A percentile compares a stretch with the other conserved stretches of the same genome.
Conservation (phyloP, 305 asterid species). For the Ruellia speciosa region DNA sequence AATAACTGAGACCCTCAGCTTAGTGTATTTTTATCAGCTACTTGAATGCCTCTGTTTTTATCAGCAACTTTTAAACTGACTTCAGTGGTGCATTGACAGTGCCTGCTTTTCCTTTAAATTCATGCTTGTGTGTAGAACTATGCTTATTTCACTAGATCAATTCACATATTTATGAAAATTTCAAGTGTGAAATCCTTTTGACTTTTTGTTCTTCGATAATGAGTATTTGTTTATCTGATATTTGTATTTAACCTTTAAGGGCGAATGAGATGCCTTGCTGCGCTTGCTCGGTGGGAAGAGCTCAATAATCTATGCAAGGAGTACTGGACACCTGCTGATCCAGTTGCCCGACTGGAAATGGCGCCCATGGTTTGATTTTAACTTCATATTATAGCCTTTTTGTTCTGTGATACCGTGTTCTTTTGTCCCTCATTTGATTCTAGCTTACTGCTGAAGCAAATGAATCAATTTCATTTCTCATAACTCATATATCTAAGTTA, state of each 20-base stretch:
- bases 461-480: conserved; percentile 8
- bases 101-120: no score
- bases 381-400: conserved; percentile 17
- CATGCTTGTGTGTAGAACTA: no score
- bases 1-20: no score
- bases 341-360: conserved; percentile 97
- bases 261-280: conserved; percentile 98
- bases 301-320: conserved; percentile 95
- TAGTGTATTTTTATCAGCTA: no score
- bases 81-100: no score
- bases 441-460: conserved; percentile 7
- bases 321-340: conserved; percentile 98
- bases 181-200: no score
- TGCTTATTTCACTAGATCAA: no score
- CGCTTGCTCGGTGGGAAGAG: conserved; percentile 99
- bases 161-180: no score
- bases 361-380: conserved; percentile 77
- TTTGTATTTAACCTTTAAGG: conserved; percentile 35
- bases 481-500: neutral
- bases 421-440: conserved; percentile 9
- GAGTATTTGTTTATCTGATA: no score
- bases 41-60: no score
- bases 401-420: neutral
- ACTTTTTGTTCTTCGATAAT: no score
- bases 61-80: no score